A percentile compares a stretch with the other conserved stretches of the same genome.
phyloP scores from a whole-genome alignment of 2,329 filamentous ascomycete genomes.

The Penicillium sp. region DNA sequence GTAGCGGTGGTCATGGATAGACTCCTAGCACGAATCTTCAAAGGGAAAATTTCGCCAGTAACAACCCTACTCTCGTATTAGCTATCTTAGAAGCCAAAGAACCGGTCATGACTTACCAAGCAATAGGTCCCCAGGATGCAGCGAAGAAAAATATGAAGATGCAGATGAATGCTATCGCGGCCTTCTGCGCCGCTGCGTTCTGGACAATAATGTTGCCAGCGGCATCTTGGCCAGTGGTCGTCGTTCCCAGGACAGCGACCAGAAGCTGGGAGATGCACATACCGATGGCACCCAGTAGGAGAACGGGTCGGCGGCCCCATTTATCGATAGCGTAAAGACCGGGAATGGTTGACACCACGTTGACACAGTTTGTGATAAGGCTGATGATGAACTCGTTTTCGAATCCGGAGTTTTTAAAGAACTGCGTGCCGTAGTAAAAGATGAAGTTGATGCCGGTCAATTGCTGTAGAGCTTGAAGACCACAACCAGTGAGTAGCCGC shows the following conservation, averaged over 20 bases:
- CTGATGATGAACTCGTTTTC: constrained; percentile 46
- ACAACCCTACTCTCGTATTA: constrained; percentile 33
- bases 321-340: constrained; percentile 50
- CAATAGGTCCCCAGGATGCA: constrained; percentile 36
- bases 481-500: constrained; percentile 40
- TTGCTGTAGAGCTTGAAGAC: constrained; percentile 41
- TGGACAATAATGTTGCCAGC: background rate
- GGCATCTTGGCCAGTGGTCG: constrained; percentile 24
- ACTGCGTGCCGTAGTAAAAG: constrained; percentile 42
- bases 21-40: constrained; percentile 6
- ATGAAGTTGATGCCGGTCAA: constrained; percentile 45
- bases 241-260: constrained; percentile 47
- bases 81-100: background rate
- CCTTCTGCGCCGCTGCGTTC: constrained; percentile 9
- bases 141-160: constrained; percentile 47
- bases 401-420: constrained; percentile 42
- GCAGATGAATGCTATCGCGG: constrained; percentile 43
- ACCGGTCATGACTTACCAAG: constrained; percentile 7
- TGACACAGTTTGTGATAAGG: constrained; percentile 49
- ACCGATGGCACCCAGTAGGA: constrained; percentile 47
- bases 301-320: constrained; percentile 48
- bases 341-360: constrained; percentile 48
- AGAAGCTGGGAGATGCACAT: constrained; percentile 49
- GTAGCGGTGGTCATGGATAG: constrained; percentile 12
- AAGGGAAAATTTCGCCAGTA: constrained; percentile 42